Evolutionary conservation across 176 grass and related monocot species (phyloP).

Genomic region (Musa itinerans): DNA sequence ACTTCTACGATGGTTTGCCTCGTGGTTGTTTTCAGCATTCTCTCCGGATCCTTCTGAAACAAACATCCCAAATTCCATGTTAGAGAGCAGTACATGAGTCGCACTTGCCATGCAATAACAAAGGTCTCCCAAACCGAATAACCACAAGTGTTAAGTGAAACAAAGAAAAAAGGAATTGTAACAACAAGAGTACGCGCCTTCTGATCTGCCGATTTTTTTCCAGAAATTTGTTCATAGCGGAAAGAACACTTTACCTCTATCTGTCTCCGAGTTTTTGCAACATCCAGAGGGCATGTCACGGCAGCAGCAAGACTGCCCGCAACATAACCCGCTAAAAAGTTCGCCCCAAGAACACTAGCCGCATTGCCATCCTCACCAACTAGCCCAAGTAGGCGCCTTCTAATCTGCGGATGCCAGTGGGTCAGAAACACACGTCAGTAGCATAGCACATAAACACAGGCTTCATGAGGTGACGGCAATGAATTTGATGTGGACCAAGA

Average conservation of each 20-base stretch:
- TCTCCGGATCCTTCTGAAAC: conserved; percentile 74
- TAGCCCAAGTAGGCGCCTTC: conserved; percentile 42
- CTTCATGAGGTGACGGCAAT: background rate
- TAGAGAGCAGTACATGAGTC: background rate
- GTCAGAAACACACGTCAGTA: conserved; percentile 8
- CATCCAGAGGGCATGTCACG: conserved; percentile 84
- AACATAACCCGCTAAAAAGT: conserved; percentile 74
- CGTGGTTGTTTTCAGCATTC: conserved; percentile 66
- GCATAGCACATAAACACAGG: background rate
- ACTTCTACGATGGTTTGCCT: conserved; percentile 56
- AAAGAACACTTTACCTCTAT: conserved; percentile 56
- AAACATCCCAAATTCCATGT: conserved; percentile 8
- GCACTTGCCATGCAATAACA: background rate
- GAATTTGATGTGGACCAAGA: background rate
- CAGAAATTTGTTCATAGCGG: background rate
- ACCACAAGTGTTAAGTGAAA: background rate
- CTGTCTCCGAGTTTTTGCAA: conserved; percentile 82
- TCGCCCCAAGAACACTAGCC: conserved; percentile 46
- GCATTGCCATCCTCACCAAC: conserved; percentile 46
- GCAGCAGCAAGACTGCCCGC: conserved; percentile 70
- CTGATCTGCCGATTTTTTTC: background rate
- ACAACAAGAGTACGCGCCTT: background rate
- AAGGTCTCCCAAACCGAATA: background rate
- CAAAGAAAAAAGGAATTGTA: background rate
- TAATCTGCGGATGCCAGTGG: conserved; percentile 39